These are phyloP conservation scores for Chlorella ohadii DNA, from an alignment of 139 green algal species.

Conservation along the genomic window DNA sequence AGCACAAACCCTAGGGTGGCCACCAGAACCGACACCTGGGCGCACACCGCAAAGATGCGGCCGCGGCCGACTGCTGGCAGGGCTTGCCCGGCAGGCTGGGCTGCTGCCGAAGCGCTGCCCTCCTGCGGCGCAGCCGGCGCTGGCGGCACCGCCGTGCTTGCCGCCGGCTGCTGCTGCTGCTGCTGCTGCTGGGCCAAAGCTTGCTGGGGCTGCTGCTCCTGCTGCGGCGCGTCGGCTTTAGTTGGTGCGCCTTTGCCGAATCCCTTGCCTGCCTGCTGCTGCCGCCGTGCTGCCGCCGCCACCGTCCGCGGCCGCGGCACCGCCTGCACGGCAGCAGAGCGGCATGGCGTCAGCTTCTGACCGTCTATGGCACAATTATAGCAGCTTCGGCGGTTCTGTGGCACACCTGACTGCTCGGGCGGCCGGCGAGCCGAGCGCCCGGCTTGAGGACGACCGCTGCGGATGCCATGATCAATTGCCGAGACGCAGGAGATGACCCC, in stretches of 20 bases:
- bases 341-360: neutral
- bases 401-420: too few relatives aligned
- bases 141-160: neutral
- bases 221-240: too few relatives aligned
- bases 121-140: neutral
- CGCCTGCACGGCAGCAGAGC: neutral
- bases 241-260: conserved; percentile 4
- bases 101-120: neutral
- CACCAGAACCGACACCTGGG: conserved; percentile 34
- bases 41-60: conserved; percentile 14
- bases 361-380: neutral
- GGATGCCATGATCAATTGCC: too few relatives aligned
- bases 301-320: neutral
- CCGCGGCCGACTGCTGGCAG: conserved; percentile 26
- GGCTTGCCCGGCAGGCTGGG: neutral
- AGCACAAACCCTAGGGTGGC: conserved; percentile 15
- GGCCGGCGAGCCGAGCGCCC: too few relatives aligned
- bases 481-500: too few relatives aligned
- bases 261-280: conserved; percentile 16
- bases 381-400: too few relatives aligned
- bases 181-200: too few relatives aligned
- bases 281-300: neutral
- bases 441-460: too few relatives aligned
- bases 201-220: neutral
- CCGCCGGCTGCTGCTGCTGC: neutral